These are phyloP conservation scores for Kentomonas sorsogonicus DNA, from an alignment of 208 protist genomes.

Conservation along the genomic window DNA sequence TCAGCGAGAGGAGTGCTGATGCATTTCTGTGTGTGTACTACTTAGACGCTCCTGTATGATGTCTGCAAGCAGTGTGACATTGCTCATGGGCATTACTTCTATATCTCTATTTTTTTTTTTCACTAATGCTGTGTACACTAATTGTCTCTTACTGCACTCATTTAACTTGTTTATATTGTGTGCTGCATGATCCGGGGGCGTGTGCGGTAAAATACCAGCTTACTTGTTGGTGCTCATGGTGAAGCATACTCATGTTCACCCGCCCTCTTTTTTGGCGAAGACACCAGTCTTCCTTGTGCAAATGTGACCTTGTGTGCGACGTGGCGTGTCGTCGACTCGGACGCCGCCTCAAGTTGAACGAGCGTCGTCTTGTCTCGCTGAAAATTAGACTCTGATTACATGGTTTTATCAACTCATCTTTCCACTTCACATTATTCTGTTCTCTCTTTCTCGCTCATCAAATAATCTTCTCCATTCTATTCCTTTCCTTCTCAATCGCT, in stretches of 20 bases:
- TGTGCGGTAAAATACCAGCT: neutral
- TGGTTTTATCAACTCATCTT: too few relatives aligned
- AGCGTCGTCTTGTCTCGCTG: too few relatives aligned
- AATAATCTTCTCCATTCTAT: too few relatives aligned
- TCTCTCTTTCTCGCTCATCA: too few relatives aligned
- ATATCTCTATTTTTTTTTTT: slow-evolving; percentile 7
- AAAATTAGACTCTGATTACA: too few relatives aligned
- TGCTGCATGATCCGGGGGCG: neutral
- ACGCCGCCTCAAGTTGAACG: too few relatives aligned
- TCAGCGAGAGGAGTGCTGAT: neutral
- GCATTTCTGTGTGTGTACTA: neutral
- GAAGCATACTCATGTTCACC: neutral
- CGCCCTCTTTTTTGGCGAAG: neutral
- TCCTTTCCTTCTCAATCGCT: too few relatives aligned
- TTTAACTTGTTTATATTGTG: neutral
- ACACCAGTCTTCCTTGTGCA: neutral
- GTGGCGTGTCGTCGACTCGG: neutral
- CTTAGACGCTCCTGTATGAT: neutral
- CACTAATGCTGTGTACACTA: neutral
- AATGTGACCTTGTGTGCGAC: neutral
- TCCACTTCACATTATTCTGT: too few relatives aligned
- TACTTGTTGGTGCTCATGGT: neutral
- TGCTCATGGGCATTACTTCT: too few relatives aligned
- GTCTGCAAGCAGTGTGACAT: neutral
- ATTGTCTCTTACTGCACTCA: neutral